Evolutionary conservation across 2,329 filamentous ascomycete genomes (phyloP).

Genomic region (Dactylellina drechsleri): DNA sequence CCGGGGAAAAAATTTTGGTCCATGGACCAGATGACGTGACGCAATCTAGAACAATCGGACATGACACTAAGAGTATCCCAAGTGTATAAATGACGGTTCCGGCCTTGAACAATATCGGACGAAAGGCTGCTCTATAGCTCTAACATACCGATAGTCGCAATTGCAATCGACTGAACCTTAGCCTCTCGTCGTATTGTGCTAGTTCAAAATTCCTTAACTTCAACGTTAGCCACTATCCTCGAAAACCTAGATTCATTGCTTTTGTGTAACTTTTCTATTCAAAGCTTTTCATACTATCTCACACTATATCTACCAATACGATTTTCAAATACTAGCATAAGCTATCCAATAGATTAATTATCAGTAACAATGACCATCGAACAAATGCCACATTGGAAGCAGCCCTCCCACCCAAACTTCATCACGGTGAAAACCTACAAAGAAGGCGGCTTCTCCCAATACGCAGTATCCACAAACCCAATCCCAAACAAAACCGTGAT

Average conservation of each 20-base stretch:
- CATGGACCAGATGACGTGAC: too few relatives aligned
- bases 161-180: conserved; percentile 20
- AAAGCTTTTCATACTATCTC: too few relatives aligned
- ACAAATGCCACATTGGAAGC: conserved; percentile 40
- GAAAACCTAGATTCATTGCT: conserved; percentile 9
- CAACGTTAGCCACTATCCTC: conserved; percentile 3
- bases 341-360: background rate
- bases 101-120: too few relatives aligned
- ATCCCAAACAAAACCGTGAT: conserved; percentile 73
- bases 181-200: conserved; percentile 11
- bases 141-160: too few relatives aligned
- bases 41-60: background rate
- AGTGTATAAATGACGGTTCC: background rate
- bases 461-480: conserved; percentile 55
- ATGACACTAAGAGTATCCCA: conserved; percentile 11
- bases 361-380: conserved; percentile 37
- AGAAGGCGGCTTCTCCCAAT: conserved; percentile 41
- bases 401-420: conserved; percentile 44
- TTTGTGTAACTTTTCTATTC: background rate
- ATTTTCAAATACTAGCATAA: background rate
- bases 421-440: conserved; percentile 54
- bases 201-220: background rate
- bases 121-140: too few relatives aligned
- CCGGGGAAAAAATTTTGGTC: too few relatives aligned
- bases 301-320: too few relatives aligned